Conservation (phyloP, 2,329 filamentous ascomycete species). For the Pyricularia grisea region DNA sequence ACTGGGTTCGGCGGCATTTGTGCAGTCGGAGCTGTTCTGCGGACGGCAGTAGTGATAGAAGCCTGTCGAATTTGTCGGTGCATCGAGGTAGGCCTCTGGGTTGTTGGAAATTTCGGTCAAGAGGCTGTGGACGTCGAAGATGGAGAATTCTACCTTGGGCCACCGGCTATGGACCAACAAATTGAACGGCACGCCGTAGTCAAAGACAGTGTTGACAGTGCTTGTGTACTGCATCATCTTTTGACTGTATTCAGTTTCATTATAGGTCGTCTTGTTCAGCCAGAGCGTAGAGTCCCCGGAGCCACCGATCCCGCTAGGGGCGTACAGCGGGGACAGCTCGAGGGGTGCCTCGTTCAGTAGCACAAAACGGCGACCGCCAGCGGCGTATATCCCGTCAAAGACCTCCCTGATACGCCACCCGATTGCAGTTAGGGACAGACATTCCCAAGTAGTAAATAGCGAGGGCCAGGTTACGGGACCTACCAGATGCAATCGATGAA, state of each 20-base stretch:
- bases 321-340: conserved; percentile 59
- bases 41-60: conserved; percentile 44
- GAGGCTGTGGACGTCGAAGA: conserved; percentile 59
- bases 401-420: conserved; percentile 5
- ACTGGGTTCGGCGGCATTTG: conserved; percentile 26
- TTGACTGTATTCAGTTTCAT: conserved; percentile 34
- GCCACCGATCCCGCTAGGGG: conserved; percentile 32
- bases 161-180: conserved; percentile 33
- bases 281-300: conserved; percentile 32
- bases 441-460: neutral
- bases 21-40: conserved; percentile 22
- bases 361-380: conserved; percentile 62
- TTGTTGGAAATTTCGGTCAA: conserved; percentile 55
- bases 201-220: conserved; percentile 37
- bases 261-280: conserved; percentile 33
- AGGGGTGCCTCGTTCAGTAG: conserved; percentile 62
- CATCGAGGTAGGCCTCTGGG: conserved; percentile 51
- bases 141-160: conserved; percentile 49
- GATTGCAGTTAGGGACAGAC: neutral
- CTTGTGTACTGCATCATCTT: conserved; percentile 42
- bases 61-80: conserved; percentile 52
- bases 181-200: conserved; percentile 39
- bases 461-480: conserved; percentile 10
- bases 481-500: conserved; percentile 61
- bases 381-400: conserved; percentile 53